Evolutionary conservation across 1,284 basidiomycete genomes (phyloP).

Genomic region (Irpex sp.): DNA sequence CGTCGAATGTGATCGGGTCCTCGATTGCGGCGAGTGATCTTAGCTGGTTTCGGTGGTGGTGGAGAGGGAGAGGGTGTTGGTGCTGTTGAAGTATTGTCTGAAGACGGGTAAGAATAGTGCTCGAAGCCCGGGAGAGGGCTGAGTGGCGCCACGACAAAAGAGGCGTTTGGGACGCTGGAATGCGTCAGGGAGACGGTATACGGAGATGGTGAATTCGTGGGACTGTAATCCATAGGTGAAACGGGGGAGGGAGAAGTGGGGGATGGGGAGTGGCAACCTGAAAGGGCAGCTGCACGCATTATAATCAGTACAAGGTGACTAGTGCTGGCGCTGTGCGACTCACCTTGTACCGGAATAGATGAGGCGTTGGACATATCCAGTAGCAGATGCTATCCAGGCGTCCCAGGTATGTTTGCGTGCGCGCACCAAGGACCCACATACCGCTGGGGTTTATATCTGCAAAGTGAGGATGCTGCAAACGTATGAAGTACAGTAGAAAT

Average conservation of each 20-base stretch:
- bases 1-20: constrained; percentile 60
- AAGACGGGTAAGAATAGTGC: neutral
- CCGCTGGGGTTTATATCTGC: neutral
- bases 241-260: neutral
- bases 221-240: neutral
- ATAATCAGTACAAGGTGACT: neutral
- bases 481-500: neutral
- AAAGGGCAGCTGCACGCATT: neutral
- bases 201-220: neutral
- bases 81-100: too few relatives aligned
- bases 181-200: neutral
- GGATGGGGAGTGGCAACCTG: neutral
- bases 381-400: neutral
- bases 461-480: neutral
- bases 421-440: neutral
- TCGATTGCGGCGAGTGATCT: constrained; percentile 18
- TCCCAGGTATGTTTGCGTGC: neutral
- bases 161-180: neutral
- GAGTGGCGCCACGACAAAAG: neutral
- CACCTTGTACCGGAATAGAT: neutral
- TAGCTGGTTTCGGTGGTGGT: constrained; percentile 2
- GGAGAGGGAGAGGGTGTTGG: neutral
- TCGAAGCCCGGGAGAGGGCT: neutral
- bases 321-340: neutral
- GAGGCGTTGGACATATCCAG: neutral